These are phyloP conservation scores for Fusarium coffeatum DNA, from an alignment of 2,329 filamentous ascomycete genomes.

Conservation along the genomic window DNA sequence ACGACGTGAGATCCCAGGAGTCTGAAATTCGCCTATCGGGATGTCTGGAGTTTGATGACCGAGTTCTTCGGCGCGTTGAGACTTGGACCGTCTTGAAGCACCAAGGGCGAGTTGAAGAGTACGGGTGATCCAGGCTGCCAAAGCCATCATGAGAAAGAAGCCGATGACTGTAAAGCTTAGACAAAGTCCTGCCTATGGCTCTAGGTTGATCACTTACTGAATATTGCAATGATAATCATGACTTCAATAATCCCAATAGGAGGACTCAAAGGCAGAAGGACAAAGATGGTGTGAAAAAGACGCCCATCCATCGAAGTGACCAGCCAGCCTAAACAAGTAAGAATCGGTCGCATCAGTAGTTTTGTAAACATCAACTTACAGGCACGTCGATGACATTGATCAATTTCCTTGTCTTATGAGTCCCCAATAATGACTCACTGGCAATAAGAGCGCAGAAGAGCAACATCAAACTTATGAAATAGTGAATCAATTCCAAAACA, in stretches of 20 bases:
- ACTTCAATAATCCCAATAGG: constrained; percentile 65
- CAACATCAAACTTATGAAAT: constrained; percentile 58
- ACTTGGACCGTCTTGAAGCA: constrained; percentile 63
- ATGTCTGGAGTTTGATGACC: constrained; percentile 56
- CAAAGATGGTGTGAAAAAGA: constrained; percentile 71
- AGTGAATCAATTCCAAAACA: constrained; percentile 60
- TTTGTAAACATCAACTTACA: constrained; percentile 50
- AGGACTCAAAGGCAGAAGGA: constrained; percentile 67
- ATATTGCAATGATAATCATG: constrained; percentile 69
- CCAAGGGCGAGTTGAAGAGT: constrained; percentile 63
- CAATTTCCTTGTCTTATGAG: constrained; percentile 59
- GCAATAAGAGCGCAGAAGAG: constrained; percentile 63
- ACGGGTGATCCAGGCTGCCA: constrained; percentile 66
- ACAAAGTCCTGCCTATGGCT: too few relatives aligned
- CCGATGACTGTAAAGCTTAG: constrained; percentile 59
- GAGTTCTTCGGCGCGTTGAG: constrained; percentile 63
- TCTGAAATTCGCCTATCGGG: constrained; percentile 53
- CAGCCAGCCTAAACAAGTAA: constrained; percentile 61
- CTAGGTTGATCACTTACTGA: constrained; percentile 55
- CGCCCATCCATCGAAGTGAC: constrained; percentile 68
- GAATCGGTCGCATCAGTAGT: not conserved
- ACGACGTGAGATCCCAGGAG: constrained; percentile 43
- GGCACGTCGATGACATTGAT: constrained; percentile 65
- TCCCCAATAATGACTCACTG: constrained; percentile 60
- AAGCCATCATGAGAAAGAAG: constrained; percentile 63